These are phyloP conservation scores for Chytridium lagenaria DNA, from an alignment of 371 early-diverging fungal species.

Conservation along the genomic window DNA sequence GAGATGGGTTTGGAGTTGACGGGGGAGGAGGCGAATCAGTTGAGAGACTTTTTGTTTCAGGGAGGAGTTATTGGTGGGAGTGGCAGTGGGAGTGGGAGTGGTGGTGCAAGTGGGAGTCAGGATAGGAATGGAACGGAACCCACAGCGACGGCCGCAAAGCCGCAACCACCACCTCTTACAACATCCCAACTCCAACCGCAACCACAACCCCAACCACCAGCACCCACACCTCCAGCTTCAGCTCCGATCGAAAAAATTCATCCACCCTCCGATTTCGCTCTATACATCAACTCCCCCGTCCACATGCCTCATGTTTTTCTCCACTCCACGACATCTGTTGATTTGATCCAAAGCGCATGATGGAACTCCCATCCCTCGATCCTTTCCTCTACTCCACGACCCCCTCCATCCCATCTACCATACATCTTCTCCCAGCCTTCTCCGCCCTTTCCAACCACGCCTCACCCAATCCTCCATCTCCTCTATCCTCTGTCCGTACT, in stretches of 20 bases:
- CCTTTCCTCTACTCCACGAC: background rate
- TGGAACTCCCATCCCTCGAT: background rate
- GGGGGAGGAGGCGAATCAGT: background rate
- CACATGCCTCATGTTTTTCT: background rate
- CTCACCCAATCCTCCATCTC: background rate
- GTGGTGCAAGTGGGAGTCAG: too few relatives aligned
- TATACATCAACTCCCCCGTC: background rate
- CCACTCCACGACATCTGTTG: background rate
- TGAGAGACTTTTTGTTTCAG: background rate
- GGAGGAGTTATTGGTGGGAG: background rate
- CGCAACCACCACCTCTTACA: too few relatives aligned
- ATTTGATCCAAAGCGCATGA: background rate
- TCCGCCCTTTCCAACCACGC: conserved; percentile 2
- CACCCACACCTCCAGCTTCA: too few relatives aligned
- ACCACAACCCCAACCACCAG: too few relatives aligned
- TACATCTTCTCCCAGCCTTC: background rate
- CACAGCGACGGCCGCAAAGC: too few relatives aligned
- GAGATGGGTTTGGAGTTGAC: background rate
- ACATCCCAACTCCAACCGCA: too few relatives aligned
- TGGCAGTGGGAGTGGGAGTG: too few relatives aligned
- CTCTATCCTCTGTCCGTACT: conserved; percentile 6
- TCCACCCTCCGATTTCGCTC: background rate
- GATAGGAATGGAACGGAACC: too few relatives aligned
- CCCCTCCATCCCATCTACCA: background rate
- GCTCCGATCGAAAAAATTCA: too few relatives aligned